Percentiles rank a stretch among this genome's conserved stretches.
Evolutionary conservation across 2,329 filamentous ascomycete species (phyloP).

Genomic region (Stagonosporopsis chrysanthemi): DNA sequence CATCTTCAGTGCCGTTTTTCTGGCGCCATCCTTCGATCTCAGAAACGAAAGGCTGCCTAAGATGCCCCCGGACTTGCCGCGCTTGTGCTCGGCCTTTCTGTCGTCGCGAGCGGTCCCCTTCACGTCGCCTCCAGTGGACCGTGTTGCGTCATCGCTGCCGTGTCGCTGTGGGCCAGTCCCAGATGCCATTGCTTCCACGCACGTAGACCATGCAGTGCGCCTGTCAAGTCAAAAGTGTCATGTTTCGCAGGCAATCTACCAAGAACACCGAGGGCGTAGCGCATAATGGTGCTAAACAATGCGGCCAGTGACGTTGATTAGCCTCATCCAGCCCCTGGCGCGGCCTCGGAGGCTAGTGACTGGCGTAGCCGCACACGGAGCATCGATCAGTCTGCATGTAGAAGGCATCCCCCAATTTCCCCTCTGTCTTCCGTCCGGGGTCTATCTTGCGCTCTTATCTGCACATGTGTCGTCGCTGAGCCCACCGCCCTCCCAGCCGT

Average conservation of each 20-base stretch:
- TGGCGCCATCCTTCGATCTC: slow-evolving; percentile 53
- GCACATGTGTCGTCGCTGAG: slow-evolving; percentile 23
- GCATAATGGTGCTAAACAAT: slow-evolving; percentile 12
- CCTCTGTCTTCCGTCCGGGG: slow-evolving; percentile 29
- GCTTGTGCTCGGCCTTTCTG: slow-evolving; percentile 49
- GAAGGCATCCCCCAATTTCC: slow-evolving; percentile 33
- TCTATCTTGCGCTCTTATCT: slow-evolving; percentile 25
- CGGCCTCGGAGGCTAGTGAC: slow-evolving; percentile 25
- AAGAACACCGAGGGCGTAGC: slow-evolving; percentile 13
- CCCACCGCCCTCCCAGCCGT: slow-evolving; percentile 26
- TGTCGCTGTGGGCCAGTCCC: slow-evolving; percentile 18
- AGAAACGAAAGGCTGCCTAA: slow-evolving; percentile 76
- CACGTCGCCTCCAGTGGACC: slow-evolving; percentile 3
- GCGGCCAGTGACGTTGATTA: slow-evolving; percentile 20
- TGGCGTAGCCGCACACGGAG: slow-evolving; percentile 28
- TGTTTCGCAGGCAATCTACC: slow-evolving; percentile 26
- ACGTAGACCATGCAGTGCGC: slow-evolving; percentile 24
- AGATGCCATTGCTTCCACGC: slow-evolving; percentile 36
- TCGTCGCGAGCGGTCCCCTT: slow-evolving; percentile 16
- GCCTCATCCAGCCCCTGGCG: slow-evolving; percentile 21
- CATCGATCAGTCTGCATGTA: slow-evolving; percentile 29
- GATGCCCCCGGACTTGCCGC: slow-evolving; percentile 69
- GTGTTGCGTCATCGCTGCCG: slow-evolving; percentile 19
- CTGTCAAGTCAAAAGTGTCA: slow-evolving; percentile 25
- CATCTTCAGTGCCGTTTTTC: slow-evolving; percentile 31